Percentiles rank a stretch among this genome's conserved stretches.
phyloP scores from a whole-genome alignment of 331 rosid genomes.

The Saraca asoca region DNA sequence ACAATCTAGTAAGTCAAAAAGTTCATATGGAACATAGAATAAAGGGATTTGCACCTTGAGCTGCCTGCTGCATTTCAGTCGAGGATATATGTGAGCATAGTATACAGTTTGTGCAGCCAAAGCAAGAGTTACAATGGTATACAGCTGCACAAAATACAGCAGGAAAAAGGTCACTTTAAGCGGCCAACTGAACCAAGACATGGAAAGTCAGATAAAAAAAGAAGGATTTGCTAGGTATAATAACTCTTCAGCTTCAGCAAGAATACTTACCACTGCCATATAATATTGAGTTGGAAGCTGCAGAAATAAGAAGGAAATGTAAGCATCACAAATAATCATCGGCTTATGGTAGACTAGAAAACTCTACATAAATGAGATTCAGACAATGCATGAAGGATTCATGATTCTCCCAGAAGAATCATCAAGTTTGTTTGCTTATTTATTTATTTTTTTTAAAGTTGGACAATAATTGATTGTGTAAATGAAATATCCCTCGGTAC shows the following conservation, averaged over 20 bases:
- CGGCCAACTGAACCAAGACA: background rate
- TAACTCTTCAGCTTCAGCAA: conserved; percentile 22
- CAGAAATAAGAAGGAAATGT: conserved; percentile 43
- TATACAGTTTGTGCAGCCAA: conserved; percentile 62
- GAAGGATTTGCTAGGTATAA: conserved; percentile 10
- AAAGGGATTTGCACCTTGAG: conserved; percentile 48
- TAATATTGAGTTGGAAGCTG: conserved; percentile 90
- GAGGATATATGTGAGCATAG: conserved; percentile 57
- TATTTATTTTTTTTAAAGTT: background rate
- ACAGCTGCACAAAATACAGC: conserved; percentile 57
- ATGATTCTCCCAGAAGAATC: conserved; percentile 3
- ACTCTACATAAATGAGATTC: conserved; percentile 20
- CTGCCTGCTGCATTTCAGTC: conserved; percentile 39
- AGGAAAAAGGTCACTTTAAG: conserved; percentile 34
- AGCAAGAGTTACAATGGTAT: conserved; percentile 54
- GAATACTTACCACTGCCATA: conserved; percentile 69
- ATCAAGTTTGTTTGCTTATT: conserved; percentile 4
- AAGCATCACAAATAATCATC: conserved; percentile 23
- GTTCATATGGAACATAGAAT: conserved; percentile 12
- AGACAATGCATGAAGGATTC: conserved; percentile 13
- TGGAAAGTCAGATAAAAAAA: conserved; percentile 14
- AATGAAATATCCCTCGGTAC: background rate
- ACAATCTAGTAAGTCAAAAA: conserved; percentile 8
- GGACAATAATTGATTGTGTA: background rate
- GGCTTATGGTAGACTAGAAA: conserved; percentile 15